These are phyloP conservation scores for Backusella mclennaniae DNA, from an alignment of 192 early-diverging fungal species.

Conservation along the genomic window DNA sequence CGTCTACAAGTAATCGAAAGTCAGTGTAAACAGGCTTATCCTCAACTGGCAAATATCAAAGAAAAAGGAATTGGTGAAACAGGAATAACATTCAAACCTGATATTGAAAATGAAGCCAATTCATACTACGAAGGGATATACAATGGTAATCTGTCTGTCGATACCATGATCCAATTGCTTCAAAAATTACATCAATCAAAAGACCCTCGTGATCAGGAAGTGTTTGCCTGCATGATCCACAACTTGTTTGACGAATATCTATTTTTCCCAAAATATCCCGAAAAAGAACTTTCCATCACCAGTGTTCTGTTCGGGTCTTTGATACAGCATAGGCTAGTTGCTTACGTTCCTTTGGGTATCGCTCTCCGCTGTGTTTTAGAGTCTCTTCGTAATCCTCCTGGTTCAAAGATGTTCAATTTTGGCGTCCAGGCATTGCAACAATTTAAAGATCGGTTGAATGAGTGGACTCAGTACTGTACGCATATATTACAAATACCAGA, in stretches of 20 bases:
- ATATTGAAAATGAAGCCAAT: constrained; percentile 74
- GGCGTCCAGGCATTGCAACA: constrained; percentile 81
- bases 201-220: constrained; percentile 71
- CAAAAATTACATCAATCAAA: constrained; percentile 75
- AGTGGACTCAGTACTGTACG: constrained; percentile 90
- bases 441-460: constrained; percentile 76
- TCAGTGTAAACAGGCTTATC: constrained; percentile 50
- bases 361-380: constrained; percentile 88
- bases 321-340: constrained; percentile 86
- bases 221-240: constrained; percentile 87
- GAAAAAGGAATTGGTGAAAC: constrained; percentile 34
- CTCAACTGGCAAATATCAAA: constrained; percentile 42
- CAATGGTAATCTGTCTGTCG: constrained; percentile 72
- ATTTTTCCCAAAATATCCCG: constrained; percentile 92
- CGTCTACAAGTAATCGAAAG: constrained; percentile 57
- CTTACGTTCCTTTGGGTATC: constrained; percentile 70
- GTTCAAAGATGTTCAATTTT: constrained; percentile 87
- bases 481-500: constrained; percentile 81
- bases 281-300: constrained; percentile 85
- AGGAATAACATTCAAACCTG: constrained; percentile 55
- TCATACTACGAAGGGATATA: constrained; percentile 76
- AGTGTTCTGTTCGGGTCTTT: constrained; percentile 87
- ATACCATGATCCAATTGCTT: constrained; percentile 81
- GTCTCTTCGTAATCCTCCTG: constrained; percentile 71
- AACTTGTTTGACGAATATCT: constrained; percentile 95